Evolutionary conservation across 345 rosid species (phyloP).

Genomic region (Sisymbrium irio): DNA sequence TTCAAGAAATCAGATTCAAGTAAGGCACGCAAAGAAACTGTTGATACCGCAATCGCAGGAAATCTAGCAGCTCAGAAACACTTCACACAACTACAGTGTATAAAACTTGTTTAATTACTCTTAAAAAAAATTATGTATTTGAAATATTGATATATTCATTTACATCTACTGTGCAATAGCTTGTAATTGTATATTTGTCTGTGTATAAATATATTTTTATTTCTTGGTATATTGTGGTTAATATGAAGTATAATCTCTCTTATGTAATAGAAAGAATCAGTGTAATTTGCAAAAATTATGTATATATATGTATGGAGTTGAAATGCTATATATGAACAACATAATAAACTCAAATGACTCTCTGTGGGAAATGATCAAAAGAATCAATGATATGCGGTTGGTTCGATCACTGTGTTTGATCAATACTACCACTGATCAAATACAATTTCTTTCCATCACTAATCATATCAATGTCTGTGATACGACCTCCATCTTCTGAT

Average conservation of each 20-base stretch:
- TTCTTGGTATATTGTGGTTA: no score
- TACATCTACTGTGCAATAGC: no score
- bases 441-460: constrained; percentile 70
- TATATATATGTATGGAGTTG: not conserved
- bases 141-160: no score
- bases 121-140: no score
- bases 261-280: not conserved
- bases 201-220: no score
- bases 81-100: constrained; percentile 23
- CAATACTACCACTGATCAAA: constrained; percentile 40
- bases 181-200: not conserved
- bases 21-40: not conserved
- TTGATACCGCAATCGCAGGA: not conserved
- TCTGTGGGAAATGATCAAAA: constrained; percentile 1
- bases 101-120: not conserved
- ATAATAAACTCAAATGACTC: not conserved
- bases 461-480: constrained; percentile 65
- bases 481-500: constrained; percentile 68
- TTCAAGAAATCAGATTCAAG: not conserved
- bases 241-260: not conserved
- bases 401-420: constrained; percentile 4
- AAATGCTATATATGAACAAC: not conserved
- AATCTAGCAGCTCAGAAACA: constrained; percentile 21
- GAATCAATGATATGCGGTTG: not conserved
- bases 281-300: not conserved